Percentiles rank a stretch among this genome's conserved stretches.
Evolutionary conservation across 331 rosid genomes (phyloP).

Genomic region (Rhamnella rubrinervis): DNA sequence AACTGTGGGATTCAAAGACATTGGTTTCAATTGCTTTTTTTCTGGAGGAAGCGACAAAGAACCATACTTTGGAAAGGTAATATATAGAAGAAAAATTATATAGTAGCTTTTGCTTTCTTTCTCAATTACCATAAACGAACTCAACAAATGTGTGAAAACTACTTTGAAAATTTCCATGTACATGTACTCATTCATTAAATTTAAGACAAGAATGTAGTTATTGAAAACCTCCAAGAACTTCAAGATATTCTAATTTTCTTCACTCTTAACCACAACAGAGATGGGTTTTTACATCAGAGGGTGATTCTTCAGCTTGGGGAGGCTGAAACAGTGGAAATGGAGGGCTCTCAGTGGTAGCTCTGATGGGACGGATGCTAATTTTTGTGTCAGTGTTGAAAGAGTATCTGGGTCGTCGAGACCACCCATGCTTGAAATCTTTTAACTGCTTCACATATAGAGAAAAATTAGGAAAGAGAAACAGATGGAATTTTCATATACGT

Average conservation of each 20-base stretch:
- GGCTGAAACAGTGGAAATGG: slow-evolving; percentile 61
- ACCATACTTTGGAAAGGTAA: neutral
- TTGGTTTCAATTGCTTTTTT: neutral
- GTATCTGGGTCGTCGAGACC: slow-evolving; percentile 41
- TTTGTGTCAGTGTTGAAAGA: slow-evolving; percentile 25
- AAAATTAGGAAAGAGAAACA: slow-evolving; percentile 7
- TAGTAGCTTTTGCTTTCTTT: neutral
- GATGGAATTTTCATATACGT: neutral
- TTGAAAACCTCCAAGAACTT: neutral
- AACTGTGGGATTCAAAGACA: slow-evolving; percentile 44
- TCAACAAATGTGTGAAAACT: neutral
- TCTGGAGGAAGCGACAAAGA: neutral
- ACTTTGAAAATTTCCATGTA: neutral
- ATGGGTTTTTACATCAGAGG: slow-evolving; percentile 52
- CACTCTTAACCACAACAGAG: neutral
- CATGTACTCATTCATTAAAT: neutral
- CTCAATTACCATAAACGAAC: neutral
- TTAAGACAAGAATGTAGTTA: slow-evolving; percentile 2
- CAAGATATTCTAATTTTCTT: neutral
- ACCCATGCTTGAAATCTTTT: slow-evolving; percentile 39
- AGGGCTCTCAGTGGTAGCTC: slow-evolving; percentile 48
- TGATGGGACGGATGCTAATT: slow-evolving; percentile 41
- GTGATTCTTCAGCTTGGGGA: slow-evolving; percentile 44
- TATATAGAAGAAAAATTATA: neutral
- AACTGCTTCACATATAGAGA: slow-evolving; percentile 36